Conservation (phyloP, 768 basidiomycete species). For the Termitomyces eurrhizus region DNA sequence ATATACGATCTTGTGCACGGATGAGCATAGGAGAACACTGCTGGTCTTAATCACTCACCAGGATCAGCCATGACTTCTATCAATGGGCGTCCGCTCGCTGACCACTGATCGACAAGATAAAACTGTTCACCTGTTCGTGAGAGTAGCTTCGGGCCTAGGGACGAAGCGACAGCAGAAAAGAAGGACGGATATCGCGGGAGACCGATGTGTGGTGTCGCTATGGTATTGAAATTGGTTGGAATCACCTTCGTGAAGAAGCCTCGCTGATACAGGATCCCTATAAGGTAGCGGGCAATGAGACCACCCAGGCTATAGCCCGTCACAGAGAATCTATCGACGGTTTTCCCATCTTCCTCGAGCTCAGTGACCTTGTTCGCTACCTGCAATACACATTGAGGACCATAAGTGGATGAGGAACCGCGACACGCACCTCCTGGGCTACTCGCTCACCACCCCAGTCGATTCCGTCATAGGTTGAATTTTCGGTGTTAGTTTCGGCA, state of each 20-base stretch:
- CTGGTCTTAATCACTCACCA: conserved; percentile 30
- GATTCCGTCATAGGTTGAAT: conserved; percentile 77
- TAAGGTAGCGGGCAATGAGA: conserved; percentile 72
- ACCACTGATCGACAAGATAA: conserved; percentile 72
- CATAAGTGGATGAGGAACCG: background rate
- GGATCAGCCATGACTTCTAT: conserved; percentile 81
- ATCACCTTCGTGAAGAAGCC: conserved; percentile 67
- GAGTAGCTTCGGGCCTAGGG: conserved; percentile 64
- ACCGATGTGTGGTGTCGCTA: conserved; percentile 84
- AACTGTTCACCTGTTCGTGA: conserved; percentile 82
- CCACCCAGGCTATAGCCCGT: conserved; percentile 83
- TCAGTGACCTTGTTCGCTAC: conserved; percentile 51
- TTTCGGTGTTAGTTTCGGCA: conserved; percentile 60
- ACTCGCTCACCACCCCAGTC: conserved; percentile 84
- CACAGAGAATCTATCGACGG: conserved; percentile 66
- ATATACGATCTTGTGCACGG: conserved; percentile 53
- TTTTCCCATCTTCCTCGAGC: conserved; percentile 48
- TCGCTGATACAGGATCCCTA: conserved; percentile 65
- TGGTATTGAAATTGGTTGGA: conserved; percentile 79
- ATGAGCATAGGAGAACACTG: background rate
- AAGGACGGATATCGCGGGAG: conserved; percentile 61
- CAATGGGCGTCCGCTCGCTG: conserved; percentile 58
- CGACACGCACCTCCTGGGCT: conserved; percentile 60
- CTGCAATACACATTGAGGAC: conserved; percentile 27
- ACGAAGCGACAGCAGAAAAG: conserved; percentile 46